Evolutionary conservation across 176 grass and related monocot genomes (phyloP).

Genomic region (Cocos nucifera): DNA sequence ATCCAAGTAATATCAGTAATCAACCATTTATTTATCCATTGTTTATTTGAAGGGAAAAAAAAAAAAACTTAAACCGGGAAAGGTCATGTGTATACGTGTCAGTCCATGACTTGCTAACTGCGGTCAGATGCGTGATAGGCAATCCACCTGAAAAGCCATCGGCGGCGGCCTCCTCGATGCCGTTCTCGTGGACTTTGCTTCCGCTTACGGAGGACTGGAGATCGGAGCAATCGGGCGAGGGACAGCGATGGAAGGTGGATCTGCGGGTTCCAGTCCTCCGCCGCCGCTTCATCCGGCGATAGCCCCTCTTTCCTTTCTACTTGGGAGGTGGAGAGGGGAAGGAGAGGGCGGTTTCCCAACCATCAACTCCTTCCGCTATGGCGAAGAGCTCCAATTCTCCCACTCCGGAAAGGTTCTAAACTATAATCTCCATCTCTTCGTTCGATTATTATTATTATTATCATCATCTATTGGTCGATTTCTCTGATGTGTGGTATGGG

Average conservation of each 20-base stretch:
- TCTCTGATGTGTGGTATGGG: background rate
- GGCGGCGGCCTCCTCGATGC: too few species aligned
- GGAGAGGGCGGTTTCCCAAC: constrained; percentile 75
- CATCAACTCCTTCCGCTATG: constrained; percentile 77
- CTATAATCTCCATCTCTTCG: background rate
- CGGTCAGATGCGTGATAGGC: too few species aligned
- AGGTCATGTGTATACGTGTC: too few species aligned
- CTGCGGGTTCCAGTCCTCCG: constrained; percentile 9
- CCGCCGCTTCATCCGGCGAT: constrained; percentile 53
- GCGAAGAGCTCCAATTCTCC: constrained; percentile 84
- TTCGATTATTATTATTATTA: background rate
- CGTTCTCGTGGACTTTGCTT: too few species aligned
- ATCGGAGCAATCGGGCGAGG: too few species aligned
- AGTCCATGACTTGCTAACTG: too few species aligned
- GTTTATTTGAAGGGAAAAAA: too few species aligned
- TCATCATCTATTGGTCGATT: background rate
- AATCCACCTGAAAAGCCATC: too few species aligned
- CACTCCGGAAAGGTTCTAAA: constrained; percentile 67
- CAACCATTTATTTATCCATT: too few species aligned
- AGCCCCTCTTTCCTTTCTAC: constrained; percentile 47
- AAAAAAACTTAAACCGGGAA: too few species aligned
- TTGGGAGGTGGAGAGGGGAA: constrained; percentile 72
- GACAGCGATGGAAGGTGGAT: constrained; percentile 23
- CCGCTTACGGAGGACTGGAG: too few species aligned
- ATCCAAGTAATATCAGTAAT: too few species aligned